Base-by-base conservation (phyloP, 192 early-diverging fungal species). In the Borealophlyctis nickersoniae region DNA sequence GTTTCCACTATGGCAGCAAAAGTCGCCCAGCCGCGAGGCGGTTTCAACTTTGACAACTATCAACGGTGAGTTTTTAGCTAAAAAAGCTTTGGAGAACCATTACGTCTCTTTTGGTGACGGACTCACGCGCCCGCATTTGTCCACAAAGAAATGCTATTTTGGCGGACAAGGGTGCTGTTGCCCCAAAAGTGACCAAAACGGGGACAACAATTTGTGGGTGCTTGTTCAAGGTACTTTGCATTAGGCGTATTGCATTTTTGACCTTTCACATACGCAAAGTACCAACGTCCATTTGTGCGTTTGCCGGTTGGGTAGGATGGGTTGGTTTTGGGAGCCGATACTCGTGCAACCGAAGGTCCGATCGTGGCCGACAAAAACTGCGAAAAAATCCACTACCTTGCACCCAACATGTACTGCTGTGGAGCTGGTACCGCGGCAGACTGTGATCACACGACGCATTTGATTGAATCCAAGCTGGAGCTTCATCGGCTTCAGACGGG, bases 281-380 rank as follows among this genome's bases (percentile, higher is more conserved):
- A 30, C 64, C 36, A 29, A 50, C 54, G 4, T 14, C 14, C 11
- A 35, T 32, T 35, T 36, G 26, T 13, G 3, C 54, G n/a, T n/a
- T n/a, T n/a, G n/a, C n/a, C n/a, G n/a, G n/a, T n/a, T n/a, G n/a
- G n/a, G 23, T 36, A 91, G 86, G 92, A 95, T 72, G 96, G 96
- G 36, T 74, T 99, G 34, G 81, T 92, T 16, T 86, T 99, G 36
- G 96, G 95, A 4, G 95, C 96, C 23, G 96, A 99, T 74, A 99
- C 96, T 11, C 88, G 96, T 71, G 93, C 96, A 28, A 99, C 96
- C 7, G 84, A 85, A 34, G 96, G 92, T 23, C 83, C 95, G 24
- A 97, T 96, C 69, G 95, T 99, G 9, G 92, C 92, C 0, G 95
- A 99, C 83, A 99, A 99, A 80, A 97, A 99, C 79, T 97, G 95